Conservation (phyloP, 257 asterid genomes). For the Oldenlandia corymbosa region DNA sequence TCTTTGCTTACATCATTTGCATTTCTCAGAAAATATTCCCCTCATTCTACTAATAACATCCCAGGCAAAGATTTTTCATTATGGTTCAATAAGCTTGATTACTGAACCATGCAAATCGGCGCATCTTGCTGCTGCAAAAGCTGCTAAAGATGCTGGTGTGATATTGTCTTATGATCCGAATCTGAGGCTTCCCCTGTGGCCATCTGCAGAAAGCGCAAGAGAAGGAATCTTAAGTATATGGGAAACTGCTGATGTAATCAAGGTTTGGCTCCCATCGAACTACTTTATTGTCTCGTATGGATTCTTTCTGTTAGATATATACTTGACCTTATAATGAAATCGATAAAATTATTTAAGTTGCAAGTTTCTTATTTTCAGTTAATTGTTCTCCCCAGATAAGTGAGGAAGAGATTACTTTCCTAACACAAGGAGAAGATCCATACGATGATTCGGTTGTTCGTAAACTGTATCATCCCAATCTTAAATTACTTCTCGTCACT, state of each 20-base stretch:
- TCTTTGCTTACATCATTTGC: not conserved
- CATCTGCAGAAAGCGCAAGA: slow-evolving; percentile 90
- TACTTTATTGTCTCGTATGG: not conserved
- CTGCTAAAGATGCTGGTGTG: slow-evolving; percentile 90
- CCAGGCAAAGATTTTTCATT: slow-evolving; percentile 94
- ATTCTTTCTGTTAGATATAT: not conserved
- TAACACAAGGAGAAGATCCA: slow-evolving; percentile 93
- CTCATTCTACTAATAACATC: not conserved
- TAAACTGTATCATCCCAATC: slow-evolving; percentile 72
- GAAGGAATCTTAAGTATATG: slow-evolving; percentile 97
- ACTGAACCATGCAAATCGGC: slow-evolving; percentile 97
- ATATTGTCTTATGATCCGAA: slow-evolving; percentile 95
- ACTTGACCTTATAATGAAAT: not conserved
- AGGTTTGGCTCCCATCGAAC: slow-evolving; percentile 42
- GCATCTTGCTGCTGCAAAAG: slow-evolving; percentile 79
- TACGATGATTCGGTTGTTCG: slow-evolving; percentile 81
- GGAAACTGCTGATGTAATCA: slow-evolving; percentile 87
- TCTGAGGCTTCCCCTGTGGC: slow-evolving; percentile 96
- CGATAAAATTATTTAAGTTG: not conserved
- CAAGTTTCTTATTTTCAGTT: slow-evolving; percentile 13
- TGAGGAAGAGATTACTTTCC: slow-evolving; percentile 84
- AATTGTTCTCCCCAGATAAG: slow-evolving; percentile 54
- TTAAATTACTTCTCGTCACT: slow-evolving; percentile 83
- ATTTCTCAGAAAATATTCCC: not conserved
- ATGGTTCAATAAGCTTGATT: slow-evolving; percentile 93